phyloP scores from a whole-genome alignment of 208 protist species.

The Wallacemonas collosoma region DNA sequence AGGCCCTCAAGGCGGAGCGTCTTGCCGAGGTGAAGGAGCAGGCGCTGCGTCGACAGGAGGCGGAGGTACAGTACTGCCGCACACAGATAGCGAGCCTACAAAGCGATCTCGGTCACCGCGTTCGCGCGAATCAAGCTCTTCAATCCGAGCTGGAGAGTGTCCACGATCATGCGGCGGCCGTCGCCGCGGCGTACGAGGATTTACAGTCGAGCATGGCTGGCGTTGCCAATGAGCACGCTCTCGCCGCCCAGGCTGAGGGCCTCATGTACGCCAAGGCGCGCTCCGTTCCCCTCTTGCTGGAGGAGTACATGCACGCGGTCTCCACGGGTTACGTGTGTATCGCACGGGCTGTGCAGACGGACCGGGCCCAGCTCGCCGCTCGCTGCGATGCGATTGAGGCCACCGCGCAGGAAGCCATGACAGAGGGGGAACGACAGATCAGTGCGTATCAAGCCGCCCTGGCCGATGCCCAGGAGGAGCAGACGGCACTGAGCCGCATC shows the following conservation, averaged over 20 bases:
- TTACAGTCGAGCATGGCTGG: conserved; percentile 29
- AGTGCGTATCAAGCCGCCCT: conserved; percentile 45
- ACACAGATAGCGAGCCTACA: conserved; percentile 42
- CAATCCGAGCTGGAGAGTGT: conserved; percentile 52
- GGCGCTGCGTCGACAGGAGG: conserved; percentile 45
- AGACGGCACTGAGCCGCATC: conserved; percentile 13
- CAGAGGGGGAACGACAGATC: conserved; percentile 58
- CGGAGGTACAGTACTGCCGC: conserved; percentile 41
- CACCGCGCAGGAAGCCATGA: conserved; percentile 60
- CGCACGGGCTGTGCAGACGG: conserved; percentile 30
- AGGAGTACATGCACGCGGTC: conserved; percentile 34
- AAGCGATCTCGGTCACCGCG: conserved; percentile 52
- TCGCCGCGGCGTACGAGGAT: conserved; percentile 42
- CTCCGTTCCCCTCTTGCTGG: conserved; percentile 40
- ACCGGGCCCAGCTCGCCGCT: conserved; percentile 35
- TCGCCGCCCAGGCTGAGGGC: conserved; percentile 37
- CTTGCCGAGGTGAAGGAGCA: conserved; percentile 49
- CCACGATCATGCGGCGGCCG: conserved; percentile 38
- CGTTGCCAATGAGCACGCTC: conserved; percentile 10
- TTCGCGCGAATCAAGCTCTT: conserved; percentile 40
- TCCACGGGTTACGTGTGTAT: conserved; percentile 34
- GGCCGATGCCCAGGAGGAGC: conserved; percentile 58
- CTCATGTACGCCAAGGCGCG: conserved; percentile 60
- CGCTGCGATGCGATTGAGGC: conserved; percentile 59
- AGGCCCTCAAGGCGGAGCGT: conserved; percentile 34